Percentiles rank a stretch among this genome's conserved stretches.
Conservation (phyloP, 2,329 filamentous ascomycete species). For the Fusarium guadeloupense region DNA sequence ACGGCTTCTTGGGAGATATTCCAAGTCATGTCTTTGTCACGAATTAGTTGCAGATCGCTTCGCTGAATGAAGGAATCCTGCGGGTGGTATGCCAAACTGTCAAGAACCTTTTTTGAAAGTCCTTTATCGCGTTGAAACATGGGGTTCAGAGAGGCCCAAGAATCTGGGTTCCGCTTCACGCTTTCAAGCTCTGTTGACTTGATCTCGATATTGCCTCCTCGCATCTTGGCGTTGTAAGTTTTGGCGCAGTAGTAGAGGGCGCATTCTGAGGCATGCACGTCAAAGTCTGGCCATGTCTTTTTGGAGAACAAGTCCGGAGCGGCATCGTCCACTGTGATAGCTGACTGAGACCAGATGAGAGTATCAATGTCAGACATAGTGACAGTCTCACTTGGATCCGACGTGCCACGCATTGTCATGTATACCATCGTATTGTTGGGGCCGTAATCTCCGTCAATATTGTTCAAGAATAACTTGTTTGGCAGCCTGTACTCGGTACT, state of each 20-base stretch:
- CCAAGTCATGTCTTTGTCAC: neutral
- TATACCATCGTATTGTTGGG: conserved; percentile 7
- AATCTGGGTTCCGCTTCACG: conserved; percentile 2
- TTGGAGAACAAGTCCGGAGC: neutral
- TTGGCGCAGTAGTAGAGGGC: conserved; percentile 28
- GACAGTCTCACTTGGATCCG: conserved; percentile 11
- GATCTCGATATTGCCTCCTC: neutral
- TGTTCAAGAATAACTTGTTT: conserved; percentile 20
- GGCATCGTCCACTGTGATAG: conserved; percentile 14
- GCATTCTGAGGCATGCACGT: conserved; percentile 15
- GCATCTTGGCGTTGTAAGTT: conserved; percentile 1
- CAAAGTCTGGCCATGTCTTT: conserved; percentile 13
- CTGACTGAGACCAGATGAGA: conserved; percentile 25
- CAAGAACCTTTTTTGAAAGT: conserved; percentile 1
- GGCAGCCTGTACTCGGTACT: conserved; percentile 9
- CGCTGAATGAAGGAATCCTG: conserved; percentile 1
- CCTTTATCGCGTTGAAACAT: neutral
- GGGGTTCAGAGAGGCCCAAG: conserved; percentile 1
- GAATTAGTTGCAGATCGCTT: conserved; percentile 1
- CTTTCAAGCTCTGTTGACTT: neutral
- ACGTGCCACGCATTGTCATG: conserved; percentile 23
- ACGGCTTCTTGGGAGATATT: conserved; percentile 19
- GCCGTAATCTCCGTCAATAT: conserved; percentile 3
- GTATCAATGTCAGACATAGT: conserved; percentile 22
- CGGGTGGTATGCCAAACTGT: conserved; percentile 10